Evolutionary conservation across 1,139 yeast genomes (phyloP), one percentile per base, ranked within the genome.

Genomic region (Sugiyamaella japonica): DNA sequence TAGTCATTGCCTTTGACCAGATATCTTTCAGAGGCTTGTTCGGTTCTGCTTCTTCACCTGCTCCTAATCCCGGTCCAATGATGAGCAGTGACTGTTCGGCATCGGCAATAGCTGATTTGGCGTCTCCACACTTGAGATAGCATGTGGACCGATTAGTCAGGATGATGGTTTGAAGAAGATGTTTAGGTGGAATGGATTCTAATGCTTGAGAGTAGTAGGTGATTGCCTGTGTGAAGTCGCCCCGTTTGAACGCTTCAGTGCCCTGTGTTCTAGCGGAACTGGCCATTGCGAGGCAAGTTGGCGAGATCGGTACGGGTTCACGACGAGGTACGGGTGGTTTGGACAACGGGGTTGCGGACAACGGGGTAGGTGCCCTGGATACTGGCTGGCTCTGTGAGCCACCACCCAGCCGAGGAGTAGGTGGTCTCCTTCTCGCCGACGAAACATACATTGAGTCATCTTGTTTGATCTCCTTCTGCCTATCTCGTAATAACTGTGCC

Each of bases 101-200:
- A 59, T 78, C 77, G 2, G 72, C 74, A 34, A 84, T 67, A 9
- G 90, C 85, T 36, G 78, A 77, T 57, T 83, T 83, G 57, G 88
- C 78, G 61, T 89, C 85, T 1, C 99, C 99, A 9, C 83, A 72
- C 65, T 88, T 88, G 44, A 84, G 75, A 52, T 78, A 78, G 6
- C 89, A 84, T 1, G 86, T 75, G 0, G 96, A 85, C 32, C 95
- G 77, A 67, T 95, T 95, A 0, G 97, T 86, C 48, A 78, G 76
- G 1, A 90, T 80, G 31, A 91, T 76, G 1, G 91, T 79, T 36
- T 86, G 76, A 31, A 84, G 75, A 47, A 86, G 80, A 68, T 93
- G 97, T 4, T 73, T 73, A 1, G 67, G 62, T 0, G 97, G 96
- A 7, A 90, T 73, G 1, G 82, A 74, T 25, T 76, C 72, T 39